Evolutionary conservation across 2,329 filamentous ascomycete genomes (phyloP), one percentile per base, ranked within the genome.

Genomic region (Dothidotthia symphoricarpi): DNA sequence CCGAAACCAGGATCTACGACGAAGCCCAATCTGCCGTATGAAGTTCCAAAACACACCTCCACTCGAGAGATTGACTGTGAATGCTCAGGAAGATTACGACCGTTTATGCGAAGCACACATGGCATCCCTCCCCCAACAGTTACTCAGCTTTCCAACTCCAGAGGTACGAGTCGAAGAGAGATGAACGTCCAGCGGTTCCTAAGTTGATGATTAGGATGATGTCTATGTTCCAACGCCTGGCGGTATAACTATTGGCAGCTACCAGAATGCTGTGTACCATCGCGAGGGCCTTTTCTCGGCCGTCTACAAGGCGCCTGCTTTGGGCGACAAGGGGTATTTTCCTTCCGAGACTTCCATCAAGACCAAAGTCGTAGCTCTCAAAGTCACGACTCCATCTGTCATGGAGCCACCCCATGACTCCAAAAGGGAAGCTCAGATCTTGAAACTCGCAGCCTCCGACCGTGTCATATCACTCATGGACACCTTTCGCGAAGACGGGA

Each of bases 331-430:
- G 3, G 57, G 66, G 22, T 69, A 44, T 49, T 61, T 48, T 31
- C 45, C 53, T 8, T 29, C 52, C 14, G 46, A 52, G 12, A 43
- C 42, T 11, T 34, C 51, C 13, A 38, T 44, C 5, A 55, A 43
- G 39, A 51, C 37, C 36, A 57, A 34, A 33, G 49, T 78, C 9
- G 74, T 84, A 5, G 93, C 91, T 2, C 72, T 98, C 32, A 98
- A 98, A 63, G 82, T 96, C 42, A 95, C 93, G 24, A 82, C 81
- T 17, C 83, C 87, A 22, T 82, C 82, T 25, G 74, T 77, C 36
- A 81, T 85, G 69, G 76, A 82, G 25, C 82, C 86, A 41, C 93
- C 93, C 8, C 93, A 98, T 67, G 83, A 94, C 61, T 85, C 88
- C 1, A 71, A 76, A 31, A 82, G 87, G 28, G 93, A 98, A 70